A percentile compares a stretch with the other conserved stretches of the same genome.
These are phyloP conservation scores for Agrocybe pediades DNA, from an alignment of 768 basidiomycete genomes.

Conservation along the genomic window DNA sequence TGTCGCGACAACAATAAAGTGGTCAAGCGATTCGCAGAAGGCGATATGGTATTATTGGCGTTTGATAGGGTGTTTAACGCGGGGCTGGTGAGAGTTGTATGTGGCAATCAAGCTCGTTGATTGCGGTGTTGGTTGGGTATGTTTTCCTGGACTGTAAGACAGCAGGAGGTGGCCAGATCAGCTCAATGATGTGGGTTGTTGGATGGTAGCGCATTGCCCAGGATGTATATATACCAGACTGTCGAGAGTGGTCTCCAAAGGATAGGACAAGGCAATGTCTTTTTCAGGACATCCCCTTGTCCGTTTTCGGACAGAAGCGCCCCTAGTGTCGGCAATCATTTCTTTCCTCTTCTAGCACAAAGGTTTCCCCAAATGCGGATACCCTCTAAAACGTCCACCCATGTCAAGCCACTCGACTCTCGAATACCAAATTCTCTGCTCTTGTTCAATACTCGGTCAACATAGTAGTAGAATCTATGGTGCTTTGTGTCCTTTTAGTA, in stretches of 20 bases:
- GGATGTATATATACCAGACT: slow-evolving; percentile 30
- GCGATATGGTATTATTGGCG: not conserved
- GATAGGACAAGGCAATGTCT: slow-evolving; percentile 34
- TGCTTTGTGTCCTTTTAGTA: no score
- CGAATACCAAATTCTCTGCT: no score
- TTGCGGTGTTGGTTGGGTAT: not conserved
- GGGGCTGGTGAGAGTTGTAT: not conserved
- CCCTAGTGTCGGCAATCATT: not conserved
- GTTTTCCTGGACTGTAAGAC: slow-evolving; percentile 2
- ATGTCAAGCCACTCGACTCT: no score
- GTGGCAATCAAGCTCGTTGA: not conserved
- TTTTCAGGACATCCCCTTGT: slow-evolving; percentile 32
- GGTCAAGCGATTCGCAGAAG: slow-evolving; percentile 3
- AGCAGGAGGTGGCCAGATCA: slow-evolving; percentile 8
- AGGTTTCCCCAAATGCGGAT: slow-evolving; percentile 7
- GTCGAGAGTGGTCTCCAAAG: slow-evolving; percentile 1
- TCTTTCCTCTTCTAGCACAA: slow-evolving; percentile 20
- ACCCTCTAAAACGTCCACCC: not conserved
- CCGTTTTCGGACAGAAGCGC: slow-evolving; percentile 19
- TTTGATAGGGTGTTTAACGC: not conserved
- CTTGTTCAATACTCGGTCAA: no score
- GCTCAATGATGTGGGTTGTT: slow-evolving; percentile 17
- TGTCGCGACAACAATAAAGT: slow-evolving; percentile 10
- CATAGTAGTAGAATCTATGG: no score
- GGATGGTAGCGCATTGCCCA: slow-evolving; percentile 19